Conservation (phyloP, 768 basidiomycete genomes). For the Macrolepiota fuliginosa region DNA sequence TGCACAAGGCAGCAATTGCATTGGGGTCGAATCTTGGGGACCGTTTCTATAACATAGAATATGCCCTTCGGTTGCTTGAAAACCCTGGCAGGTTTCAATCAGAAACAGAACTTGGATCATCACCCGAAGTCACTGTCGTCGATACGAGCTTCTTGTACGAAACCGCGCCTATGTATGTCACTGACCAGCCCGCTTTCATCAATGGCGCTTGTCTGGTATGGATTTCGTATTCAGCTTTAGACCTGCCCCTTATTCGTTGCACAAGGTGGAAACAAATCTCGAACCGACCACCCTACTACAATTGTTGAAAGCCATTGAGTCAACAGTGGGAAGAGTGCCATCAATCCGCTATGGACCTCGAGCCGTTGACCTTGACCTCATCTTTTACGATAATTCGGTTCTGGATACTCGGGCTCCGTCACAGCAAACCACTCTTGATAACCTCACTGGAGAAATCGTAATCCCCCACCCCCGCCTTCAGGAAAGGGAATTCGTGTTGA, state of each 20-base stretch:
- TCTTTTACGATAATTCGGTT: slow-evolving; percentile 65
- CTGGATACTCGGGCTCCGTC: slow-evolving; percentile 54
- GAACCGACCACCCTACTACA: slow-evolving; percentile 54
- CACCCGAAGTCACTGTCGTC: slow-evolving; percentile 39
- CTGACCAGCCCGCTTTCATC: slow-evolving; percentile 83
- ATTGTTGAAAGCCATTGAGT: slow-evolving; percentile 73
- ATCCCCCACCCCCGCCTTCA: slow-evolving; percentile 80
- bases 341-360: slow-evolving; percentile 85
- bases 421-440: slow-evolving; percentile 41
- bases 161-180: slow-evolving; percentile 93
- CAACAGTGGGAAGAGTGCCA: slow-evolving; percentile 70
- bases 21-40: slow-evolving; percentile 93
- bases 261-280: slow-evolving; percentile 77
- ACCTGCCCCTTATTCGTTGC: not conserved
- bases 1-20: slow-evolving; percentile 58
- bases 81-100: slow-evolving; percentile 31
- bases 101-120: slow-evolving; percentile 8
- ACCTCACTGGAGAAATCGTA: slow-evolving; percentile 65
- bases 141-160: slow-evolving; percentile 92
- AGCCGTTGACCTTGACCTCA: slow-evolving; percentile 84
- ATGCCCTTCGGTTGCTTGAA: slow-evolving; percentile 73
- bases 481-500: slow-evolving; percentile 91
- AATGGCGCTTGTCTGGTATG: slow-evolving; percentile 90
- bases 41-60: slow-evolving; percentile 76
- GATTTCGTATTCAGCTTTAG: slow-evolving; percentile 1